phyloP scores from a whole-genome alignment of 2,329 filamentous ascomycete genomes.

The Venturia carpophila region DNA sequence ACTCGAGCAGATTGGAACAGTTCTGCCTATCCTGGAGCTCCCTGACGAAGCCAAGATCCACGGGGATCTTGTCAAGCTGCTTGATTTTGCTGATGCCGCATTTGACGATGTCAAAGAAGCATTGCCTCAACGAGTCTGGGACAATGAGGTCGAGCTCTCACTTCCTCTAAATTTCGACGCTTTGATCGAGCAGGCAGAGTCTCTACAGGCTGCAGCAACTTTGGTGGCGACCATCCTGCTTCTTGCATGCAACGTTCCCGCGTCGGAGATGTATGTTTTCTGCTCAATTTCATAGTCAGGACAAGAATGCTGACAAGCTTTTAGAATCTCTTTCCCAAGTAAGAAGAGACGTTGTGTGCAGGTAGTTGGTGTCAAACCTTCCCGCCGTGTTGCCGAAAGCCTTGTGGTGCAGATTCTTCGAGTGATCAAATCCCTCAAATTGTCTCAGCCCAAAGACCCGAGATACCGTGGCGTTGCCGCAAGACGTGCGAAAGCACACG shows the following conservation, averaged over 20 bases:
- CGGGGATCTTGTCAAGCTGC: conserved; percentile 10
- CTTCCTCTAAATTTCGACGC: conserved; percentile 4
- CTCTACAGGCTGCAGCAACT: conserved; percentile 7
- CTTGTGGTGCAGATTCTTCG: conserved; percentile 2
- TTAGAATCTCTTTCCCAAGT: background rate
- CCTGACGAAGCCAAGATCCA: background rate
- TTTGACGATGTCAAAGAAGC: conserved; percentile 12
- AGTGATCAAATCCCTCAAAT: conserved; percentile 7
- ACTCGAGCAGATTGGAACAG: conserved; percentile 8
- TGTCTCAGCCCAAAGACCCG: conserved; percentile 8
- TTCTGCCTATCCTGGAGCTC: conserved; percentile 13
- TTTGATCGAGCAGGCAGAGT: conserved; percentile 10
- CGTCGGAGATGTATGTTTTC: background rate
- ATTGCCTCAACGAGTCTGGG: conserved; percentile 4
- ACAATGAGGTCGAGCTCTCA: conserved; percentile 12
- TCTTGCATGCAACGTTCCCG: background rate
- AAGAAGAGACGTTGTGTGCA: background rate
- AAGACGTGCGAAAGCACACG: conserved; percentile 14
- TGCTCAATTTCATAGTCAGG: background rate
- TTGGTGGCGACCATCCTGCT: conserved; percentile 12
- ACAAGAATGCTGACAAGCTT: background rate
- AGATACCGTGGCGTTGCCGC: conserved; percentile 7
- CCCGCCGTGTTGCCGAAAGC: conserved; percentile 10
- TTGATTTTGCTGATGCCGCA: conserved; percentile 12
- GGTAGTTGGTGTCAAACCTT: conserved; percentile 7